phyloP scores from a whole-genome alignment of 2,329 filamentous ascomycete genomes.

The Ilyonectria destructans region DNA sequence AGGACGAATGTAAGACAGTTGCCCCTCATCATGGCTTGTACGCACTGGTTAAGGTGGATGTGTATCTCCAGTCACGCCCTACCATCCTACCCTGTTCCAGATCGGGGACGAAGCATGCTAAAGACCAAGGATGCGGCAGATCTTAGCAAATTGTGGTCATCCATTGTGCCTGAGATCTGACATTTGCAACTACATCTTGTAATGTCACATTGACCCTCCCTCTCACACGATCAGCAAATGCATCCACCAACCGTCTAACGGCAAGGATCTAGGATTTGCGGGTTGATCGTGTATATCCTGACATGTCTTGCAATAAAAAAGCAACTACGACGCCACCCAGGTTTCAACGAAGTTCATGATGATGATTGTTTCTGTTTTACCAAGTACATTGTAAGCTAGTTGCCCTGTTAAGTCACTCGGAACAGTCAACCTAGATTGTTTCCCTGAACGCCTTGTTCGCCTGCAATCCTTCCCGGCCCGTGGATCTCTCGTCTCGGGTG shows the following conservation, averaged over 20 bases:
- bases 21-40: no score
- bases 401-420: not conserved
- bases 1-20: no score
- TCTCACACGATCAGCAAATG: not conserved
- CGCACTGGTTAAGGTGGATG: no score
- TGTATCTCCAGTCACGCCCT: no score
- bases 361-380: not conserved
- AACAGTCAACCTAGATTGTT: conserved; percentile 9
- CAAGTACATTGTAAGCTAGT: not conserved
- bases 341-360: not conserved
- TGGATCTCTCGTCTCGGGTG: conserved; percentile 11
- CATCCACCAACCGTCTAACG: not conserved
- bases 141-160: not conserved
- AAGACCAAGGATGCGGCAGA: not conserved
- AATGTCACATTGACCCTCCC: not conserved
- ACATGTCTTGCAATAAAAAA: not conserved
- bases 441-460: conserved; percentile 46
- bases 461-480: conserved; percentile 26
- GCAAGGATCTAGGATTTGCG: not conserved
- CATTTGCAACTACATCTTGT: not conserved
- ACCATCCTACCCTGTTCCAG: not conserved
- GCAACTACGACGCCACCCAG: not conserved
- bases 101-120: not conserved
- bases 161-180: not conserved
- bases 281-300: not conserved